Conservation (phyloP, 2,329 filamentous ascomycete species). For the Penicillium sp. region DNA sequence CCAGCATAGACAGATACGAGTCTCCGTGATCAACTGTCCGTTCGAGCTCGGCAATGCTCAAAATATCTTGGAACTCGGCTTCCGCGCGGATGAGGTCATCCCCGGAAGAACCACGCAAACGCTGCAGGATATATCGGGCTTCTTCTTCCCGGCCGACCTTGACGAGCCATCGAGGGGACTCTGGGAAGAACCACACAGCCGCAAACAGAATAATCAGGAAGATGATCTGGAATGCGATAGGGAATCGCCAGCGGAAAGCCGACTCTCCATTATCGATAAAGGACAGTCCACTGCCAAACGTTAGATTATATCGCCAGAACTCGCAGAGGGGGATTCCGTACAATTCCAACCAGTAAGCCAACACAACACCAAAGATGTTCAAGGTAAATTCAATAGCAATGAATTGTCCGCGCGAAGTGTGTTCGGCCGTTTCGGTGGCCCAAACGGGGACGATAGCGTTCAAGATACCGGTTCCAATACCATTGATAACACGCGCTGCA, state of each 20-base stretch:
- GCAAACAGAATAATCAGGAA: conserved; percentile 59
- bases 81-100: conserved; percentile 57
- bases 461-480: conserved; percentile 67
- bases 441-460: conserved; percentile 71
- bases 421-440: conserved; percentile 68
- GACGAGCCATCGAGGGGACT: conserved; percentile 59
- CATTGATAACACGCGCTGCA: conserved; percentile 59
- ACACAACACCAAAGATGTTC: conserved; percentile 69
- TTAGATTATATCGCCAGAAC: not conserved
- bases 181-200: conserved; percentile 66
- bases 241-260: conserved; percentile 65
- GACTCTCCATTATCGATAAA: conserved; percentile 60
- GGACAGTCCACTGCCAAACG: conserved; percentile 51
- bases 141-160: conserved; percentile 67
- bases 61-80: conserved; percentile 67
- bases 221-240: conserved; percentile 68
- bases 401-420: conserved; percentile 66
- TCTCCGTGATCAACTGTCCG: conserved; percentile 53
- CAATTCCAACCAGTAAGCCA: conserved; percentile 62
- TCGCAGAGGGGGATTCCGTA: conserved; percentile 19
- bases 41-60: conserved; percentile 62
- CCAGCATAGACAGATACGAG: conserved; percentile 65
- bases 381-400: conserved; percentile 71
- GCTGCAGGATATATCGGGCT: conserved; percentile 62
- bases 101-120: conserved; percentile 60